Percentiles rank a stretch among this genome's conserved stretches.
Conservation (phyloP, 2,329 filamentous ascomycete genomes). For the Geosmithia morbida region DNA sequence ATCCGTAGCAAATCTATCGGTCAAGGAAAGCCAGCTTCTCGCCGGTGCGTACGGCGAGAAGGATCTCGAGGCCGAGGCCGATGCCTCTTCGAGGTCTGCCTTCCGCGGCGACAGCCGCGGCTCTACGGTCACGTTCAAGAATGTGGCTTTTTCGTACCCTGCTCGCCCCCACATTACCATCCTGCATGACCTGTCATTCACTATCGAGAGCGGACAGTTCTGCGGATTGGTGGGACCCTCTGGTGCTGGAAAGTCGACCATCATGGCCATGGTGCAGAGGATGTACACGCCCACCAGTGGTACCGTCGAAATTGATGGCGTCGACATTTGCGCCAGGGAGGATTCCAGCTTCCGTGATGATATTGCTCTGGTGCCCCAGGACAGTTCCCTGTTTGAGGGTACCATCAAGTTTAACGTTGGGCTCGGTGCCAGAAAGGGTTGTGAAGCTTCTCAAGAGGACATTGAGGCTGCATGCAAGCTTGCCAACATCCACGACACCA, state of each 20-base stretch:
- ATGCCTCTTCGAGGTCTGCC: constrained; percentile 8
- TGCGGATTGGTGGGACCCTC: constrained; percentile 51
- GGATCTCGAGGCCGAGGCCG: constrained; percentile 24
- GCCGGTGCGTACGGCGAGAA: constrained; percentile 5
- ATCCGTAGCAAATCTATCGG: constrained; percentile 10
- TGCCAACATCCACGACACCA: constrained; percentile 58
- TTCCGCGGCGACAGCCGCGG: constrained; percentile 14
- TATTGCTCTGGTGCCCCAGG: constrained; percentile 43
- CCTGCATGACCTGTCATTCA: constrained; percentile 39
- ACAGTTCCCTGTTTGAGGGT: constrained; percentile 42
- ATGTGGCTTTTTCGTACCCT: constrained; percentile 53
- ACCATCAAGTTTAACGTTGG: constrained; percentile 40
- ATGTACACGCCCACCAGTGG: constrained; percentile 30
- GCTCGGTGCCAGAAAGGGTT: constrained; percentile 37
- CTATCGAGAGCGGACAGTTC: constrained; percentile 44
- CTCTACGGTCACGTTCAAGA: constrained; percentile 36
- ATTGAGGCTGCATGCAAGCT: constrained; percentile 52
- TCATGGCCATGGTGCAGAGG: constrained; percentile 38
- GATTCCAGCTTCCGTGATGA: constrained; percentile 31
- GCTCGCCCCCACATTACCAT: constrained; percentile 43
- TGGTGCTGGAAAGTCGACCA: constrained; percentile 53
- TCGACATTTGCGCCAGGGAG: constrained; percentile 26
- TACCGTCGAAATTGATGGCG: constrained; percentile 26
- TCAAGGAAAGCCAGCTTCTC: constrained; percentile 1
- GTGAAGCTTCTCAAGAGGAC: constrained; percentile 41